Conservation (phyloP, 495 filamentous ascomycete species). For the Aspergillus asperescens region DNA sequence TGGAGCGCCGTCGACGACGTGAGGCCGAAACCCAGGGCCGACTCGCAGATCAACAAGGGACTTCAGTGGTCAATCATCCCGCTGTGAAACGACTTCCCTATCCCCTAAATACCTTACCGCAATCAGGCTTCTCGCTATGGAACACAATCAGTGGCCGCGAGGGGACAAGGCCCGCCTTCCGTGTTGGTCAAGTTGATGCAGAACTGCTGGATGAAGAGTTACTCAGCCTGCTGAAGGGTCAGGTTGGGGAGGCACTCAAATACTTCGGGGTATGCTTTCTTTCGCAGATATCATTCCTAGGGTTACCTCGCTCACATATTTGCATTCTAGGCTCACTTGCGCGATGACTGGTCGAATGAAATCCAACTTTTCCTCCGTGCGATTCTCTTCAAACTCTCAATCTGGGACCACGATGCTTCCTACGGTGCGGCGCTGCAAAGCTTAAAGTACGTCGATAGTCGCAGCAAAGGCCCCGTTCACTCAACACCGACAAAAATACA, state of each 20-base stretch:
- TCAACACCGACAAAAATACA: constrained; percentile 66
- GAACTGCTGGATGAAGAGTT: constrained; percentile 95
- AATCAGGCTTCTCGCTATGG: constrained; percentile 57
- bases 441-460: constrained; percentile 81
- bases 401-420: constrained; percentile 93
- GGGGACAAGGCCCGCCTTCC: constrained; percentile 77
- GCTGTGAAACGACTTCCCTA: constrained; percentile 56
- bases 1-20: constrained; percentile 68
- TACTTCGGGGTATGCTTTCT: constrained; percentile 62
- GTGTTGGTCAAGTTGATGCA: constrained; percentile 94
- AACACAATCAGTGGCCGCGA: constrained; percentile 67
- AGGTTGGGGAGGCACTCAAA: constrained; percentile 84
- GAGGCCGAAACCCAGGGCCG: constrained; percentile 56
- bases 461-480: constrained; percentile 55
- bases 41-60: constrained; percentile 49
- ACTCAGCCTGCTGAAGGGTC: constrained; percentile 73
- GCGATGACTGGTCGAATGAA: constrained; percentile 82
- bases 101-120: constrained; percentile 56
- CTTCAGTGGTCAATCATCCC: constrained; percentile 50
- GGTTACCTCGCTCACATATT: not conserved
- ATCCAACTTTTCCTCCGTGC: constrained; percentile 72
- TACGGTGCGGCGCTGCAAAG: constrained; percentile 94
- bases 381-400: constrained; percentile 85
- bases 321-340: constrained; percentile 48
- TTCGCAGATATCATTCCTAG: not conserved